Percentiles rank a stretch among this genome's conserved stretches.
Conservation (phyloP, 306 rosid species). For the Gastrolobium bilobum region DNA sequence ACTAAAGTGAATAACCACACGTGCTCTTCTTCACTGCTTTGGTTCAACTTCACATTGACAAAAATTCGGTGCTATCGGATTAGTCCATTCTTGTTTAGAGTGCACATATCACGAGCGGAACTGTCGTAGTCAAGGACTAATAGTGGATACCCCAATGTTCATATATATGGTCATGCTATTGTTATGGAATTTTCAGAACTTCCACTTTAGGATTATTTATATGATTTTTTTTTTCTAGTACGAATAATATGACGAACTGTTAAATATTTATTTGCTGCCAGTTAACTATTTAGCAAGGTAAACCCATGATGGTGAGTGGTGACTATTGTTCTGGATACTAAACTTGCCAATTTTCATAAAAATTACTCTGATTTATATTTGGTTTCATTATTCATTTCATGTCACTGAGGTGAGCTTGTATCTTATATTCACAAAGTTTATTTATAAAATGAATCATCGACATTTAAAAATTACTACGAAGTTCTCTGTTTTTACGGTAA, state of each 20-base stretch:
- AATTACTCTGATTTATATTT: neutral
- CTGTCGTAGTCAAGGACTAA: constrained; percentile 22
- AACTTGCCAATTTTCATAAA: neutral
- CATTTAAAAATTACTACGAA: neutral
- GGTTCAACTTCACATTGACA: constrained; percentile 16
- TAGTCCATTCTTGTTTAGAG: constrained; percentile 31
- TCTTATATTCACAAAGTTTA: neutral
- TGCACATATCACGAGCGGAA: constrained; percentile 28
- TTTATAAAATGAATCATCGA: neutral
- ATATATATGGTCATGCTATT: neutral
- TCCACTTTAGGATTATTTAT: neutral
- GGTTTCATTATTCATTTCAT: neutral
- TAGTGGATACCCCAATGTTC: neutral
- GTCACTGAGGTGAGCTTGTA: neutral
- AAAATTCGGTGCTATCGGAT: neutral
- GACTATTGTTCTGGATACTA: neutral
- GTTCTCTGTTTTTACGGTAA: neutral
- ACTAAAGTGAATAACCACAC: constrained; percentile 42
- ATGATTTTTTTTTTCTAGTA: too few species aligned
- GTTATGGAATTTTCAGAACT: neutral
- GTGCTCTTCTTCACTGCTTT: constrained; percentile 40
- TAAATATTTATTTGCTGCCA: too few species aligned
- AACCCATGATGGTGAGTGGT: neutral
- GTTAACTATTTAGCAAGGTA: neutral
- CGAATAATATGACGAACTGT: too few species aligned